phyloP scores from a whole-genome alignment of 2,329 filamentous ascomycete genomes.

The Pyrenophora graminea region DNA sequence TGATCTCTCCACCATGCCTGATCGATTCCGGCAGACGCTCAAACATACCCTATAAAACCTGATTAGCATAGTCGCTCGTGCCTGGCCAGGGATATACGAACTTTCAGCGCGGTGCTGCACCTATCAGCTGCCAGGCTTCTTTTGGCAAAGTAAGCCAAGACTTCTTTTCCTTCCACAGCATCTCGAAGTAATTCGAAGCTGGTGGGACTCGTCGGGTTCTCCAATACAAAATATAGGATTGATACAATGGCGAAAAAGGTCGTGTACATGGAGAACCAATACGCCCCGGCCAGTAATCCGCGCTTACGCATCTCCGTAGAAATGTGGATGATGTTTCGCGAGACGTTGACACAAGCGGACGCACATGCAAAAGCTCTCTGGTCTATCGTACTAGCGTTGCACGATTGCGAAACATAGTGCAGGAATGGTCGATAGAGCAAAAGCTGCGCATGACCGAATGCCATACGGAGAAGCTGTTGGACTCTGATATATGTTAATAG shows the following conservation, averaged over 20 bases:
- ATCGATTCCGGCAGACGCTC: conserved; percentile 78
- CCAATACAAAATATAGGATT: conserved; percentile 76
- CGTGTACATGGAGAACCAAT: conserved; percentile 86
- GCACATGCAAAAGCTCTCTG: conserved; percentile 78
- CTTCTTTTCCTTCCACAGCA: conserved; percentile 80
- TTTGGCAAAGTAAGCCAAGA: conserved; percentile 76
- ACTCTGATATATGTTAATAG: conserved; percentile 45
- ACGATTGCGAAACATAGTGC: conserved; percentile 73
- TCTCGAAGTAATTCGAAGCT: conserved; percentile 82
- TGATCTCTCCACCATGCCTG: conserved; percentile 49
- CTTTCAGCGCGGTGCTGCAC: conserved; percentile 76
- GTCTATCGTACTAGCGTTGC: conserved; percentile 61
- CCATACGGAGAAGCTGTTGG: conserved; percentile 77
- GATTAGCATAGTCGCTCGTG: conserved; percentile 13
- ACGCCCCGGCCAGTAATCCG: conserved; percentile 75
- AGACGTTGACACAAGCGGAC: conserved; percentile 67
- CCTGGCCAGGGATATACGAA: conserved; percentile 50
- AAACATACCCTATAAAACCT: conserved; percentile 68
- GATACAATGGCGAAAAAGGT: conserved; percentile 82
- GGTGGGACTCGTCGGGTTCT: conserved; percentile 75
- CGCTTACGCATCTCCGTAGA: conserved; percentile 76
- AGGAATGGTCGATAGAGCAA: conserved; percentile 82
- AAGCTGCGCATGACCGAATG: conserved; percentile 82
- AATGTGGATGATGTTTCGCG: conserved; percentile 77
- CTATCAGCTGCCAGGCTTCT: conserved; percentile 88